A percentile compares a stretch with the other conserved stretches of the same genome.
These are phyloP conservation scores for Microthlaspi erraticum DNA, from an alignment of 345 rosid genomes.

Conservation along the genomic window DNA sequence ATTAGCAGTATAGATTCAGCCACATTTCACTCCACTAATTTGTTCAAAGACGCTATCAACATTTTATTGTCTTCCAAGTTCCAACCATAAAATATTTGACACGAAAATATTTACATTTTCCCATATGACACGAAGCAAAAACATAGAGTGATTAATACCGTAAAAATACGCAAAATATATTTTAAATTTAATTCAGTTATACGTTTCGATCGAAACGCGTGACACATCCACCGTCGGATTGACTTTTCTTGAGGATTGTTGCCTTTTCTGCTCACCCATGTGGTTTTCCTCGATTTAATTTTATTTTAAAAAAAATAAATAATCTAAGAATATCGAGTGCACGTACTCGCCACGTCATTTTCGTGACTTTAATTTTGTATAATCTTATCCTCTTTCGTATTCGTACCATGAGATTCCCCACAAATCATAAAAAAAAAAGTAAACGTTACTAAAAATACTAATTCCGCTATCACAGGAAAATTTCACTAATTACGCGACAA, in stretches of 20 bases:
- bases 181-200: not conserved
- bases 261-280: slow-evolving; percentile 25
- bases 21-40: not conserved
- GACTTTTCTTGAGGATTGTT: slow-evolving; percentile 10
- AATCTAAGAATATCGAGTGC: slow-evolving; percentile 37
- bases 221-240: slow-evolving; percentile 38
- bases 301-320: not conserved
- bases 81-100: not conserved
- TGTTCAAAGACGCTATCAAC: not conserved
- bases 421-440: not conserved
- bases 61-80: not conserved
- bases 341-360: slow-evolving; percentile 48
- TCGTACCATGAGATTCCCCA: slow-evolving; percentile 36
- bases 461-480: not conserved
- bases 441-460: not conserved
- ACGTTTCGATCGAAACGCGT: slow-evolving; percentile 34
- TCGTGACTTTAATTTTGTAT: slow-evolving; percentile 27
- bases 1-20: not conserved
- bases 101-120: too few species aligned
- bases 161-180: not conserved
- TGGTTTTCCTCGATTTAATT: slow-evolving; percentile 37
- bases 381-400: slow-evolving; percentile 35
- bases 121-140: not conserved
- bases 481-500: slow-evolving; percentile 9
- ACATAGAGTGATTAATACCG: not conserved